Conservation (phyloP, 2,329 filamentous ascomycete species). For the Ramularia endophylla region DNA sequence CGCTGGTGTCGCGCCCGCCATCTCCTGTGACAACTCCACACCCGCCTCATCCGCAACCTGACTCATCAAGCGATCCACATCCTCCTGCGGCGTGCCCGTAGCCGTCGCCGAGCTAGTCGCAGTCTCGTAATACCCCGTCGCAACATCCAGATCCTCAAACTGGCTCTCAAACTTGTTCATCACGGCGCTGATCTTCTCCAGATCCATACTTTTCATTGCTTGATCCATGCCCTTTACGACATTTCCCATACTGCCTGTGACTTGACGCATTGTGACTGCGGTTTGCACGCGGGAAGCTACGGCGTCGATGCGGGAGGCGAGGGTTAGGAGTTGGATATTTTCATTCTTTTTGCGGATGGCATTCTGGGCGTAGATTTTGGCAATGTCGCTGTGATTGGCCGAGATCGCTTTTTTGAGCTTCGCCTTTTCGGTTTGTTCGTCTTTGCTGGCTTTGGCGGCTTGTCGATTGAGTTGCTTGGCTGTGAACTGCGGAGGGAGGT, state of each 20-base stretch:
- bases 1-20: slow-evolving; percentile 54
- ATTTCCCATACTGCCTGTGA: slow-evolving; percentile 57
- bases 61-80: slow-evolving; percentile 77
- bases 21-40: slow-evolving; percentile 71
- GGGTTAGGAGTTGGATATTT: slow-evolving; percentile 52
- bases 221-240: slow-evolving; percentile 57
- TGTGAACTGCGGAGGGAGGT: slow-evolving; percentile 45
- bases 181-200: slow-evolving; percentile 58
- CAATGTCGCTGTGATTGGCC: slow-evolving; percentile 52
- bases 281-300: slow-evolving; percentile 57
- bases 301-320: slow-evolving; percentile 55
- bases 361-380: slow-evolving; percentile 58
- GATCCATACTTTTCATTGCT: slow-evolving; percentile 59
- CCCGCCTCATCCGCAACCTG: slow-evolving; percentile 86
- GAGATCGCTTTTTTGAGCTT: slow-evolving; percentile 60
- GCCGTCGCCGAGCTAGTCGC: slow-evolving; percentile 74
- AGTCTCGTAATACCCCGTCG: slow-evolving; percentile 73
- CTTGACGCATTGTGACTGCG: slow-evolving; percentile 57
- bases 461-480: slow-evolving; percentile 58
- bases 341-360: slow-evolving; percentile 59
- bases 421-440: slow-evolving; percentile 55
- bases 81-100: slow-evolving; percentile 70
- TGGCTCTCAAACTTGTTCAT: slow-evolving; percentile 61
- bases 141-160: slow-evolving; percentile 48
- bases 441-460: slow-evolving; percentile 55